Base-by-base conservation (phyloP, 2,329 filamentous ascomycete species). In the Tolypocladium nubicola region DNA sequence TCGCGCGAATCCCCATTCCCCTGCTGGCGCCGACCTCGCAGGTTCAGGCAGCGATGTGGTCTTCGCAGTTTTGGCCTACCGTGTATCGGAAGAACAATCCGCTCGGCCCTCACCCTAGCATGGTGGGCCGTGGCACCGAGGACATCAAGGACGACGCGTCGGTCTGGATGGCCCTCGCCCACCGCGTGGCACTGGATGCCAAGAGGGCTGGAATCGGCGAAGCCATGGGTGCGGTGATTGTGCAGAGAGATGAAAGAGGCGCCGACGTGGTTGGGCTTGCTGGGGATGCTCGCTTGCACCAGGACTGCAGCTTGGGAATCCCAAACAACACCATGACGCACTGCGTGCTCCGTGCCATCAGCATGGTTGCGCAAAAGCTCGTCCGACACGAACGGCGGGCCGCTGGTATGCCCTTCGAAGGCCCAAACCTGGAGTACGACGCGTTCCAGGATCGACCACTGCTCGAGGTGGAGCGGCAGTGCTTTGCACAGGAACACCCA, bases 11-110 rank as follows among this genome's bases (percentile, higher is more conserved):
- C 56, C 81, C 84, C 0, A 86, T 94, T 14, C 90, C 90, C 8
- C 75, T 87, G 33, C 75, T 90, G 50, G 80, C 89, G 30, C 90
- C 90, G 2, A 90, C 86, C 6, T 92, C 88, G 4, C 82, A 86
- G 63, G 78, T 86, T 43, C 88, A 93, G 70, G 88, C 90, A 10
- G 82, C 81, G 33, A 76, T 83, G 68, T 94, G 89, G 89, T 87
- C 84, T 33, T 76, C 81, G 39, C 79, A 86, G 63, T 93, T 90
- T 70, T 95, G 90, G 90, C 90, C 90, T 14, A 88, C 86, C 1
- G 83, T 92, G 53, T 95, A 94, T 73, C 87, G 89, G 61, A 91
- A 91, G 75, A 92, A 88, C 63, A 94, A 94, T 67, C 89, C 89
- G 2, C 88, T 92, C 59, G 90, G 90, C 4, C 89, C 90, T 21